Conservation (phyloP, 1,284 basidiomycete genomes). For the Cutaneotrichosporon mucoides region DNA sequence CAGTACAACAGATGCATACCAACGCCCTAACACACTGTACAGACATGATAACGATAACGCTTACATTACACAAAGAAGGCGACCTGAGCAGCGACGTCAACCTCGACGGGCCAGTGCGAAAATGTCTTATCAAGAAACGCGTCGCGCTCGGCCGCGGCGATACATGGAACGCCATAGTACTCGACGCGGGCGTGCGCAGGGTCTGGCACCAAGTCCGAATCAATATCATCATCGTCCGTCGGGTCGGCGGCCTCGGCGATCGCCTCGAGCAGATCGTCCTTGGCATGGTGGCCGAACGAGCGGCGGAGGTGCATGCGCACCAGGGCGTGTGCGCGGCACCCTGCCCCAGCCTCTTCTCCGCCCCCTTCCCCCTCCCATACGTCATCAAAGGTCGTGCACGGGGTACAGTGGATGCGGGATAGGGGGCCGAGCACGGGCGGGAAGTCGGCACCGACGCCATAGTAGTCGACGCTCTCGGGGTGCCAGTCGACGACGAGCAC, state of each 20-base stretch:
- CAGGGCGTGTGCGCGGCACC: constrained; percentile 9
- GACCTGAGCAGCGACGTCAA: constrained; percentile 10
- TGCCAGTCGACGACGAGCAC: constrained; percentile 18
- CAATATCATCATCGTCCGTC: constrained; percentile 18
- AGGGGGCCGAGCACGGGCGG: constrained; percentile 12
- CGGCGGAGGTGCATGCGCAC: constrained; percentile 19
- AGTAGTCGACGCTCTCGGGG: constrained; percentile 11
- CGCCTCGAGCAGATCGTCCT: constrained; percentile 14
- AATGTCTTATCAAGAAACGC: constrained; percentile 14
- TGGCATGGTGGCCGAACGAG: constrained; percentile 6
- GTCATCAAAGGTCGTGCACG: constrained; percentile 2
- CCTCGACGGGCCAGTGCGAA: constrained; percentile 10
- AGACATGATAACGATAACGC: no score
- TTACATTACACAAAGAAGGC: constrained; percentile 4
- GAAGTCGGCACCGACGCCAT: constrained; percentile 11
- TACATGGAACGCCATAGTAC: constrained; percentile 16
- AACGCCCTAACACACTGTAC: no score
- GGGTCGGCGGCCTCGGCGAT: constrained; percentile 20
- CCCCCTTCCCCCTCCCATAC: neutral
- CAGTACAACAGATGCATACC: no score
- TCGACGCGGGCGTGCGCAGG: constrained; percentile 4
- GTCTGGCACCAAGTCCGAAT: constrained; percentile 14
- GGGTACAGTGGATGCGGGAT: constrained; percentile 11
- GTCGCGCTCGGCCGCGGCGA: constrained; percentile 10
- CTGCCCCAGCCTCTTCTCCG: neutral